phyloP scores from a whole-genome alignment of 192 early-diverging fungal species.

The Gryganskiella cystojenkinii region DNA sequence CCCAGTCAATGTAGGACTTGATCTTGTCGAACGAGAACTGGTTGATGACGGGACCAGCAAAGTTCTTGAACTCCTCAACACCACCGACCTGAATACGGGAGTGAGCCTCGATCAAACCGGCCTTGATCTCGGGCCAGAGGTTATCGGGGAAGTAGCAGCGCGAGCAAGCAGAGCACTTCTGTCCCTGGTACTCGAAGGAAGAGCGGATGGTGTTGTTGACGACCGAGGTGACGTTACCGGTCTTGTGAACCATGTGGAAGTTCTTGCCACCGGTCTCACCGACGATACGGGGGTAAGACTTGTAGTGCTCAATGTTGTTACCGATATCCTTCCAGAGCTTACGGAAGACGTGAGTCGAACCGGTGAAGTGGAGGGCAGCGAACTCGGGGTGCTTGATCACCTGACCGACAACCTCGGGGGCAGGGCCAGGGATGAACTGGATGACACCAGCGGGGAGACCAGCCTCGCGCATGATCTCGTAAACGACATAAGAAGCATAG shows the following conservation, averaged over 20 bases:
- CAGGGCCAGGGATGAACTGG: constrained; percentile 95
- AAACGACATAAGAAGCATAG: constrained; percentile 91
- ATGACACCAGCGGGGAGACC: constrained; percentile 97
- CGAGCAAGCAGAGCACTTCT: constrained; percentile 98
- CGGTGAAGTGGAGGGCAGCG: constrained; percentile 96
- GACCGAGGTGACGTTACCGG: constrained; percentile 78
- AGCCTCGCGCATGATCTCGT: constrained; percentile 93
- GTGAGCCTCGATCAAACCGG: constrained; percentile 70
- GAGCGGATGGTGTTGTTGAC: constrained; percentile 92
- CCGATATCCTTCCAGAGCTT: constrained; percentile 92
- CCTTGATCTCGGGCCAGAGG: constrained; percentile 81
- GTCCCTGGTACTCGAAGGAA: constrained; percentile 97
- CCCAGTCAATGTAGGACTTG: constrained; percentile 88
- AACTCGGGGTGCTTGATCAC: constrained; percentile 92
- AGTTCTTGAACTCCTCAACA: constrained; percentile 89
- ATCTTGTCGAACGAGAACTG: constrained; percentile 93
- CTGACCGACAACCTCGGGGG: constrained; percentile 80
- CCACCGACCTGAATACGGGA: constrained; percentile 86
- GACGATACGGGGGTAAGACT: constrained; percentile 95
- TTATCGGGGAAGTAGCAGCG: constrained; percentile 90
- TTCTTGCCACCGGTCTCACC: constrained; percentile 99
- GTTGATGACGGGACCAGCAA: constrained; percentile 93
- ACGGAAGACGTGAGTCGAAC: constrained; percentile 93
- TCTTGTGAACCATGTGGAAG: constrained; percentile 94
- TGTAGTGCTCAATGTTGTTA: constrained; percentile 91